These are phyloP conservation scores for Ehretia macrophylla DNA, from an alignment of 257 asterid species.

Conservation along the genomic window DNA sequence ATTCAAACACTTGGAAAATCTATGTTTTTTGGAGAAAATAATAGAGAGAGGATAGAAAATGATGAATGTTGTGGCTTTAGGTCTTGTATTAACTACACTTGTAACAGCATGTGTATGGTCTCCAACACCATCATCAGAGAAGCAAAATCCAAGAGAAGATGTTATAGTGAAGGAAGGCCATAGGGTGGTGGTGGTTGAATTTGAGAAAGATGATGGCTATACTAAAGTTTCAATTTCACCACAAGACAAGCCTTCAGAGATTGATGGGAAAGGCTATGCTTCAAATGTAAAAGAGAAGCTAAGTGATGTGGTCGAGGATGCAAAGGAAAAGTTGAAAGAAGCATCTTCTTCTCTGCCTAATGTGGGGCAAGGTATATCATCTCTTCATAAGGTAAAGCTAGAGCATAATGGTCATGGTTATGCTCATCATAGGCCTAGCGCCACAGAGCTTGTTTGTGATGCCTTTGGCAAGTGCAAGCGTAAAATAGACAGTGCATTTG, in stretches of 20 bases:
- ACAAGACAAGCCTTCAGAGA: slow-evolving; percentile 7
- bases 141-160: slow-evolving; percentile 5
- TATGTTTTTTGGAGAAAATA: too few relatives aligned
- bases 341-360: slow-evolving; percentile 3
- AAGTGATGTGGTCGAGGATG: slow-evolving; percentile 17
- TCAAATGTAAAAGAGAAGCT: slow-evolving; percentile 12
- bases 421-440: slow-evolving; percentile 1
- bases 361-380: slow-evolving; percentile 7
- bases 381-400: neutral
- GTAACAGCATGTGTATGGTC: slow-evolving; percentile 16
- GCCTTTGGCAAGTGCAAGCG: slow-evolving; percentile 37
- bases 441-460: slow-evolving; percentile 32
- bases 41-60: slow-evolving; percentile 6
- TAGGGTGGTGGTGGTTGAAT: slow-evolving; percentile 51
- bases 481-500: slow-evolving; percentile 25
- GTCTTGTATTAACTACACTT: slow-evolving; percentile 25
- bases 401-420: neutral
- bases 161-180: slow-evolving; percentile 34
- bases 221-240: slow-evolving; percentile 26
- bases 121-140: slow-evolving; percentile 13
- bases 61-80: slow-evolving; percentile 29
- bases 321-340: slow-evolving; percentile 9
- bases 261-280: slow-evolving; percentile 7
- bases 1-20: too few relatives aligned
- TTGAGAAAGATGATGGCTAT: slow-evolving; percentile 16